These are phyloP conservation scores for Diplogelasinospora grovesii DNA, from an alignment of 495 filamentous ascomycete species.

Conservation along the genomic window DNA sequence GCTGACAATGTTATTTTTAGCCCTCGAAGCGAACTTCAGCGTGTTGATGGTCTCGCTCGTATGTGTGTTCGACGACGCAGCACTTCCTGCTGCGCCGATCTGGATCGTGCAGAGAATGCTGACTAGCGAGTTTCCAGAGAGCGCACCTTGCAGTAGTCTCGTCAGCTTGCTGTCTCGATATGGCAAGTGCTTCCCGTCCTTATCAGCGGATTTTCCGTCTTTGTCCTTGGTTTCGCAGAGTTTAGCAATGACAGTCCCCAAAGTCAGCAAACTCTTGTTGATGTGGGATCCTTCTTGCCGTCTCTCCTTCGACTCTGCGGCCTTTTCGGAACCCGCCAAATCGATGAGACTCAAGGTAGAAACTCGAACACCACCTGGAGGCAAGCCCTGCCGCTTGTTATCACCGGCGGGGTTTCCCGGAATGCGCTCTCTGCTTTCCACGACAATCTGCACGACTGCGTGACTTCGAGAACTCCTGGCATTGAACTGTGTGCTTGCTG, in stretches of 20 bases:
- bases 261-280: conserved; percentile 92
- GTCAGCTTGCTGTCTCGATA: conserved; percentile 98
- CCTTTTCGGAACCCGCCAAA: conserved; percentile 90
- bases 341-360: conserved; percentile 95
- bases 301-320: conserved; percentile 90
- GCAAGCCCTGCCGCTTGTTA: conserved; percentile 66
- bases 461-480: conserved; percentile 93
- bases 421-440: conserved; percentile 87
- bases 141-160: conserved; percentile 80
- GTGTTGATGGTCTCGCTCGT: conserved; percentile 90
- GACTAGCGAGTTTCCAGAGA: conserved; percentile 89
- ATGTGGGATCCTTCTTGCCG: conserved; percentile 95
- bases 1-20: conserved; percentile 96
- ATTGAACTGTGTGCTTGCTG: conserved; percentile 93
- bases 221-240: conserved; percentile 81
- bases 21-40: conserved; percentile 90
- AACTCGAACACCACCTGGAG: conserved; percentile 87
- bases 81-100: conserved; percentile 59
- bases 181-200: conserved; percentile 82
- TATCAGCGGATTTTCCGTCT: conserved; percentile 63
- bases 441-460: conserved; percentile 96
- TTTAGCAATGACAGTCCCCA: conserved; percentile 90
- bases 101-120: conserved; percentile 96
- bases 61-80: conserved; percentile 58
- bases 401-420: conserved; percentile 47